Evolutionary conservation across 2,329 filamentous ascomycete species (phyloP).

Genomic region (Claviceps paspali): DNA sequence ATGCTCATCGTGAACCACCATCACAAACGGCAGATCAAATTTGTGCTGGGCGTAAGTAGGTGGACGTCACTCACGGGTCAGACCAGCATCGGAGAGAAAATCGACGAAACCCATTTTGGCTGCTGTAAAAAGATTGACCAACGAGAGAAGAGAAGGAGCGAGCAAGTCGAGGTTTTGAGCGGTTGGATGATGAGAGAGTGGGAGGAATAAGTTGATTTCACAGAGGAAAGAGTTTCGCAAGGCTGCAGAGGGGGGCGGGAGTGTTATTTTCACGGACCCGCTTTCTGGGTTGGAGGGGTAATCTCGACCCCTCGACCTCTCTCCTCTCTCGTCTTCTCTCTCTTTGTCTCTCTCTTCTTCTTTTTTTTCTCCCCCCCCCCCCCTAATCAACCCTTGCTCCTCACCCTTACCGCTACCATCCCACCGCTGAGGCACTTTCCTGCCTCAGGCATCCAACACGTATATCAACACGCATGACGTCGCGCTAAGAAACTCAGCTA

Average conservation of each 20-base stretch:
- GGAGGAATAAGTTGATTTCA: not conserved
- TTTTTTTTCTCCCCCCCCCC: not conserved
- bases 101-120: slow-evolving; percentile 51
- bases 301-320: too few relatives aligned
- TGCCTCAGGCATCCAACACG: too few relatives aligned
- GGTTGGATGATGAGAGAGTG: not conserved
- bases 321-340: too few relatives aligned
- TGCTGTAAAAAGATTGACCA: not conserved
- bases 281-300: slow-evolving; percentile 6
- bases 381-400: too few relatives aligned
- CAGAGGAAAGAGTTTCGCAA: not conserved
- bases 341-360: too few relatives aligned
- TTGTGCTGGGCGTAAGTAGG: not conserved
- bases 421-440: too few relatives aligned
- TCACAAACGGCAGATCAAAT: not conserved
- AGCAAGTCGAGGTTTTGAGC: not conserved
- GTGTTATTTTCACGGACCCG: slow-evolving; percentile 4
- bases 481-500: too few relatives aligned
- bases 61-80: slow-evolving; percentile 16
- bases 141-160: not conserved
- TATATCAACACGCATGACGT: too few relatives aligned
- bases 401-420: too few relatives aligned
- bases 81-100: slow-evolving; percentile 46
- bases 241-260: slow-evolving; percentile 1
- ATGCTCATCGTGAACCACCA: too few relatives aligned